Base-by-base conservation (phyloP, 176 grass and related monocot species). In the Tillandsia leiboldiana region DNA sequence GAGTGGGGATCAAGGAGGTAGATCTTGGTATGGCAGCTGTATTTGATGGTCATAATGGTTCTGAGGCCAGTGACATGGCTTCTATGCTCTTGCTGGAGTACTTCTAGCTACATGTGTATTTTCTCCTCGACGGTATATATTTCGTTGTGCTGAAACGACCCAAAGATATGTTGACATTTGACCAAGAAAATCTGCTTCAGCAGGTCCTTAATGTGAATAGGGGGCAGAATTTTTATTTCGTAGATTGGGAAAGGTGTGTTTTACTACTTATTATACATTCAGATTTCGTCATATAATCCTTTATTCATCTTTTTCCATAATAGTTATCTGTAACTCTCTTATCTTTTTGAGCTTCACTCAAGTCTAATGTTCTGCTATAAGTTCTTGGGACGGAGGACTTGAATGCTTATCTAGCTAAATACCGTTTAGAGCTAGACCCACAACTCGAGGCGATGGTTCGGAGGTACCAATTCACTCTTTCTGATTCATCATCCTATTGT, bases 41-140 rank as follows among this genome's bases (percentile, higher is more conserved):
- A 77, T 97, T 97, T 92, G 89, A 97, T 82, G 89, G 94, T 61
- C 89, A 97, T 72, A 97, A 87, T 63, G 94, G 94, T 51, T 86
- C 77, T 58, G 89, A 97, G 75, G 89, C 94, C 28, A 97, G 94
- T 70, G 84, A 97, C 48, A 92, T 90, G 84, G 89, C 94, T 77
- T 97, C 94, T 28, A 83, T 81, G 81, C 79, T 90, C 76, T 77
- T 97, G 72, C 29, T 90, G 75, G 94, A 93, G 24, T 93, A 97
- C 79, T 83, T 97, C 66, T 70, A 93, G 77, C 67, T 97, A n/a
- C 94, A 97, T 77, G 76, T 97, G 50, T 90, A 87, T 87, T 92
- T 97, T 78, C 86, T 92, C 81, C 84, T 97, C 71, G 93, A 97
- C 65, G 89, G 79, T 11, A 84, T 92, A 73, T 92, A 97, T 65